Percentiles rank a stretch among this genome's conserved stretches.
These are phyloP conservation scores for Omphalotus guepiniiformis DNA, from an alignment of 768 basidiomycete genomes.

Conservation along the genomic window DNA sequence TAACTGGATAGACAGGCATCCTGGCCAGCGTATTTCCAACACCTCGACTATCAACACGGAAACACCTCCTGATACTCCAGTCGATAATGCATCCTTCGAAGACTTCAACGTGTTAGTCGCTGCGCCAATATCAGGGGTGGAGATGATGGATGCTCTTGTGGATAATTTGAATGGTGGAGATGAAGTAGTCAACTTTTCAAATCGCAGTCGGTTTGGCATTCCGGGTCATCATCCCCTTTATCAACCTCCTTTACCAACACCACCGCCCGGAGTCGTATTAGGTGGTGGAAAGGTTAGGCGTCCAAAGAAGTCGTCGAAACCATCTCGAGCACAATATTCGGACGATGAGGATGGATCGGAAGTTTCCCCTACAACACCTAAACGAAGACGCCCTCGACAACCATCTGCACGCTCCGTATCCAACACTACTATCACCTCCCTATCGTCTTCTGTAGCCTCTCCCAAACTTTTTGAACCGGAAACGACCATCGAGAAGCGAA, in stretches of 20 bases:
- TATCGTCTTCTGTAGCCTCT: slow-evolving; percentile 11
- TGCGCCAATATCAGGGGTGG: slow-evolving; percentile 74
- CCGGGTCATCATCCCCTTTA: slow-evolving; percentile 69
- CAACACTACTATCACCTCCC: slow-evolving; percentile 17
- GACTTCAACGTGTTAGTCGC: slow-evolving; percentile 66
- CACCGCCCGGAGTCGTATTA: slow-evolving; percentile 74
- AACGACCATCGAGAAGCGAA: too few relatives aligned
- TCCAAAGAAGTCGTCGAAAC: slow-evolving; percentile 24
- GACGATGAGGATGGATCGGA: slow-evolving; percentile 58
- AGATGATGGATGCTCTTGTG: slow-evolving; percentile 84
- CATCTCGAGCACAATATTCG: slow-evolving; percentile 39
- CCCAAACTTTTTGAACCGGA: slow-evolving; percentile 7
- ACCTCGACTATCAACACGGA: slow-evolving; percentile 68
- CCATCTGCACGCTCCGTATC: slow-evolving; percentile 17
- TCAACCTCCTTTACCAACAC: slow-evolving; percentile 79
- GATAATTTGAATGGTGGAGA: slow-evolving; percentile 86
- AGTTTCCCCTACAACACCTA: slow-evolving; percentile 27
- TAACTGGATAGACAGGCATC: slow-evolving; percentile 39
- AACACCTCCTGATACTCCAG: slow-evolving; percentile 69
- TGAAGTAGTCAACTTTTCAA: slow-evolving; percentile 43
- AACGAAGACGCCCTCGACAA: slow-evolving; percentile 26
- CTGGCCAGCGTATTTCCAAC: slow-evolving; percentile 59
- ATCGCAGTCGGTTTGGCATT: slow-evolving; percentile 52
- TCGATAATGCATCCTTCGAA: slow-evolving; percentile 44
- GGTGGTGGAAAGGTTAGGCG: slow-evolving; percentile 44